Conservation (phyloP, 2,329 filamentous ascomycete genomes). For the Aschersonia sp. region DNA sequence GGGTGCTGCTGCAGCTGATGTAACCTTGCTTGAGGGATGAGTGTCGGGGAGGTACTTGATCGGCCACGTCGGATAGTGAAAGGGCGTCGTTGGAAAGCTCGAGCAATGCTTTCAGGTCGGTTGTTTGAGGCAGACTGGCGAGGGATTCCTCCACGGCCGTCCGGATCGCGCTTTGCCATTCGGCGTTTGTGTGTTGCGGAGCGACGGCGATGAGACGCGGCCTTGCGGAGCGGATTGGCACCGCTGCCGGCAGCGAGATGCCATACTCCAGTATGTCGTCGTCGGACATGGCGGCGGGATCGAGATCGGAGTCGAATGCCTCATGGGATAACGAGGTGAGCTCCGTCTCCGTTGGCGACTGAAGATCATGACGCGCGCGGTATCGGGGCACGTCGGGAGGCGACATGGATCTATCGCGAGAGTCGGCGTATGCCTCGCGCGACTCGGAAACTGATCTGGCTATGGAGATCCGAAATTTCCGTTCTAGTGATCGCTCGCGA, state of each 20-base stretch:
- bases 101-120: constrained; percentile 1
- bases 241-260: not conserved
- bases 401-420: constrained; percentile 2
- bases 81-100: constrained; percentile 1
- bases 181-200: not conserved
- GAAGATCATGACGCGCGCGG: not conserved
- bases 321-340: not conserved
- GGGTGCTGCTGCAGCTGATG: constrained; percentile 23
- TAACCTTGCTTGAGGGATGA: constrained; percentile 21
- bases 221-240: not conserved
- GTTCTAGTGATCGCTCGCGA: not conserved
- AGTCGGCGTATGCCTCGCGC: not conserved
- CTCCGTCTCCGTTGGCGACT: not conserved
- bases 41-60: constrained; percentile 2
- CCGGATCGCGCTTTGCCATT: constrained; percentile 3
- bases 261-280: not conserved
- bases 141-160: constrained; percentile 4
- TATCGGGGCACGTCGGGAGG: constrained; percentile 6
- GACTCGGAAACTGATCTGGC: constrained; percentile 1
- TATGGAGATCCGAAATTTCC: not conserved
- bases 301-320: not conserved
- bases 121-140: constrained; percentile 2
- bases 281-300: not conserved
- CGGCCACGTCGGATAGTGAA: constrained; percentile 1
- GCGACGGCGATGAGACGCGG: not conserved